Base-by-base conservation (phyloP, 2,329 filamentous ascomycete genomes). In the Fusarium pilosicola region DNA sequence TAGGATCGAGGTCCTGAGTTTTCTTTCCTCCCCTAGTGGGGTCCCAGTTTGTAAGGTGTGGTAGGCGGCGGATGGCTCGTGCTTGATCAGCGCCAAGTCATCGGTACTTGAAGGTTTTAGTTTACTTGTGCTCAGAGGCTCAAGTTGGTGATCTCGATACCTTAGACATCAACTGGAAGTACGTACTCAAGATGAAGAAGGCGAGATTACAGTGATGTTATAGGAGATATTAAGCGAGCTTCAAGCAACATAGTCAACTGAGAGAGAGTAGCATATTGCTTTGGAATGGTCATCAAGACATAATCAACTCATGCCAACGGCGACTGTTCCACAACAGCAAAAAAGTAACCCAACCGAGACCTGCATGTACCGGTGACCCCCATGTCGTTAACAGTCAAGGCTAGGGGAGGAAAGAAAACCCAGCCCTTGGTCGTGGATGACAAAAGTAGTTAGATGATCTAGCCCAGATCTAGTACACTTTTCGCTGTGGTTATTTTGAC, bases 291-390 rank as follows among this genome's bases (percentile, higher is more conserved):
- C 7, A 61, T 49, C 13, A 7, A 32, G 28, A 24, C 36, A 34
- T 13, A 41, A 41, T 28, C 44, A 30, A 30, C 22, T 36, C 28
- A 36, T 62, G 54, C 22, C 28, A 32, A 42, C 32, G n/a, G 36
- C 28, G 24, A 18, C 11, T 28, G 9, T 32, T 38, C 20, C 36
- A 52, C 30, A 28, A 22, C 49, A 42, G 36, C 18, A 30, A 60
- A 51, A 36, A 44, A 12, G 64, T 36, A 18, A 17, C 34, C 34
- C 26, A 22, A 14, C 30, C 34, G n/a, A 32, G 28, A 20, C n/a
- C 52, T 26, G 36, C 32, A 44, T n/a, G 75, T 77, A 77, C 54
- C 20, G 24, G 51, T 42, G 64, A 78, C 76, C 49, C 55, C 49
- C 42, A 44, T 54, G 46, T 42, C 64, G 66, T 76, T 72, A 75